Evolutionary conservation across 192 early-diverging fungal genomes (phyloP).

Genomic region (Coemansia sp.): DNA sequence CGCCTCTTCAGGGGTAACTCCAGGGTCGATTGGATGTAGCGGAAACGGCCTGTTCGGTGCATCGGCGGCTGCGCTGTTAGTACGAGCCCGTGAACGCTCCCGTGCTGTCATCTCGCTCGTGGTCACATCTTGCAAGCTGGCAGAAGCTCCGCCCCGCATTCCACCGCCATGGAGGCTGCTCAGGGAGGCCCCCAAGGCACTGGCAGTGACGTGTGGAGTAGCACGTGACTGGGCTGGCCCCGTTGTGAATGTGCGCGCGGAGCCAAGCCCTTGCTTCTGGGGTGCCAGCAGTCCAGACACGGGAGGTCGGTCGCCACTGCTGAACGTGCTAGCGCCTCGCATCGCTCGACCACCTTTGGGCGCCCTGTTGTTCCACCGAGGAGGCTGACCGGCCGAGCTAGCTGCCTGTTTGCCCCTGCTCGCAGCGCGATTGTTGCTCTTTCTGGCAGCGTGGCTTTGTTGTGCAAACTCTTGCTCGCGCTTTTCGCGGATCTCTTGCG

Average conservation of each 20-base stretch:
- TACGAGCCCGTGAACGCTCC: conserved; percentile 9
- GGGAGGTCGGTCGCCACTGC: conserved; percentile 5
- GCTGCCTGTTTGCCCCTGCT: background rate
- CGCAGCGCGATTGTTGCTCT: background rate
- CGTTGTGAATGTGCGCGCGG: conserved; percentile 21
- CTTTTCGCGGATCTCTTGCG: conserved; percentile 28
- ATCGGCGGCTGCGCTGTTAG: conserved; percentile 19
- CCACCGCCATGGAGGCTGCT: background rate
- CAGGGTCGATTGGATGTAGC: conserved; percentile 9
- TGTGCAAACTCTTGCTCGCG: conserved; percentile 26
- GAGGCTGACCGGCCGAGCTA: background rate
- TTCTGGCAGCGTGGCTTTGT: background rate
- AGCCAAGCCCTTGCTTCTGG: conserved; percentile 5
- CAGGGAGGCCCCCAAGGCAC: background rate
- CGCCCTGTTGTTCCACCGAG: background rate
- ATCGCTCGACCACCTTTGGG: background rate
- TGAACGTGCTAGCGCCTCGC: conserved; percentile 21
- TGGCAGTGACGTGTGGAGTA: background rate
- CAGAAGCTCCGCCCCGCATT: conserved; percentile 23
- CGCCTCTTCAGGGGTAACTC: background rate
- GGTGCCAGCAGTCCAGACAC: background rate
- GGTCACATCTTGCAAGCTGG: conserved; percentile 39
- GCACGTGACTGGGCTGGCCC: background rate
- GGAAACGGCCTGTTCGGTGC: conserved; percentile 9
- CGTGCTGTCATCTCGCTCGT: background rate